Evolutionary conservation across 805 yeast species (phyloP), one percentile per base, ranked within the genome.

Genomic region (Candida germanica): DNA sequence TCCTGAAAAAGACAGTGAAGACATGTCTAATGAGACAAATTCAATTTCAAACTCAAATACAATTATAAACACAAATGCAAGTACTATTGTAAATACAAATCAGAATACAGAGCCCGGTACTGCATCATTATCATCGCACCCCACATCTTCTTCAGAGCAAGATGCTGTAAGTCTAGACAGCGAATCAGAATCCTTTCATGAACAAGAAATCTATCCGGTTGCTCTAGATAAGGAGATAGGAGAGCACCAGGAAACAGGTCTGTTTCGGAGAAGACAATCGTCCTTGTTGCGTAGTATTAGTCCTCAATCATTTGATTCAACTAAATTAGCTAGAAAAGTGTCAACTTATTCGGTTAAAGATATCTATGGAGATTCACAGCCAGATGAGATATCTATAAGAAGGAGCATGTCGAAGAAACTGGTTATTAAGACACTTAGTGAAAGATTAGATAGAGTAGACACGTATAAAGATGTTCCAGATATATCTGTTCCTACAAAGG

Each of bases 341-440:
- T 30, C 35, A 5, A 16, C 17, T 9, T 59, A 50, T 43, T 53
- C 63, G 3, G 64, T 58, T 6, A 53, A 53, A 42, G 66, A 57
- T 23, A 61, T 73, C 11, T 73, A 71, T 41, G 73, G 71, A 5
- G 63, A 62, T 19, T 43, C 62, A 39, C 51, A 54, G 13, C 58
- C 61, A 0, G 54, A 61, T 11, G 58, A 59, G 33, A 61, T 74
- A 13, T 54, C 58, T 4, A 41, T 75, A 26, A 56, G 52, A 16
- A 59, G 82, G 32, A 64, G 69, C 6, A 59, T 57, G 18, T 72
- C 80, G 1, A 56, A 66, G 27, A 63, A 59, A 17, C 66, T 79
- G 0, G 66, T 76, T 25, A 50, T 71, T 16, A 58, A 57, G n/a
- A 56, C 68, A 1, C 50, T 59, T 22, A 52, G 61, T 32, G 47